phyloP scores from a whole-genome alignment of 306 rosid species.

The Cicer cuneatum region DNA sequence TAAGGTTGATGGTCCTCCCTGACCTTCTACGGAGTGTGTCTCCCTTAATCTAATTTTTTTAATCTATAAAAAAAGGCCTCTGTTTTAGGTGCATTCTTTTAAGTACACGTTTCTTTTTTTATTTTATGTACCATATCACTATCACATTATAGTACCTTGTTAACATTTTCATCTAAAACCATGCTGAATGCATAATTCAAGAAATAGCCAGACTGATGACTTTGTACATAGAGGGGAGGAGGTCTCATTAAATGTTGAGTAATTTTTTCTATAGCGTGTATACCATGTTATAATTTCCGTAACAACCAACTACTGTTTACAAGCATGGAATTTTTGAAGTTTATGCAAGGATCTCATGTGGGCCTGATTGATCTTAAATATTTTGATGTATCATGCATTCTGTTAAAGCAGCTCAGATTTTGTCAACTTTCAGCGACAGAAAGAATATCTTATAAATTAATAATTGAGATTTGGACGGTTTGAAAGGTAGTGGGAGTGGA shows the following conservation, averaged over 20 bases:
- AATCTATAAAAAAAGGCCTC: not conserved
- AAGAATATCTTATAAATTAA: not conserved
- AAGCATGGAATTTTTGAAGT: not conserved
- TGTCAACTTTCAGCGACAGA: not conserved
- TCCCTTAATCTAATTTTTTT: no score
- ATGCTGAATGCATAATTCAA: no score
- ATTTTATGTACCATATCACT: not conserved
- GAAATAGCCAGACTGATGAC: no score
- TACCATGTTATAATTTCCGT: not conserved
- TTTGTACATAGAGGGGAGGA: not conserved
- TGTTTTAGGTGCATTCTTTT: not conserved
- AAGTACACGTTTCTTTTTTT: not conserved
- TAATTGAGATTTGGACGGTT: constrained; percentile 1
- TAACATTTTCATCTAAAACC: not conserved
- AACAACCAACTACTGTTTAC: not conserved
- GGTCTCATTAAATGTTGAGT: no score
- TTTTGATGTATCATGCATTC: not conserved
- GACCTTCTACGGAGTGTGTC: no score
- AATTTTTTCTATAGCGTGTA: not conserved
- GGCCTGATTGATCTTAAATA: not conserved
- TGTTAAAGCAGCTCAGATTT: not conserved
- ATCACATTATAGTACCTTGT: not conserved
- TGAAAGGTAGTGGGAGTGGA: not conserved
- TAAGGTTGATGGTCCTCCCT: no score
- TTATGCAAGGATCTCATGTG: constrained; percentile 5